Conservation (phyloP, 768 basidiomycete species). For the Lentinula raphanica region DNA sequence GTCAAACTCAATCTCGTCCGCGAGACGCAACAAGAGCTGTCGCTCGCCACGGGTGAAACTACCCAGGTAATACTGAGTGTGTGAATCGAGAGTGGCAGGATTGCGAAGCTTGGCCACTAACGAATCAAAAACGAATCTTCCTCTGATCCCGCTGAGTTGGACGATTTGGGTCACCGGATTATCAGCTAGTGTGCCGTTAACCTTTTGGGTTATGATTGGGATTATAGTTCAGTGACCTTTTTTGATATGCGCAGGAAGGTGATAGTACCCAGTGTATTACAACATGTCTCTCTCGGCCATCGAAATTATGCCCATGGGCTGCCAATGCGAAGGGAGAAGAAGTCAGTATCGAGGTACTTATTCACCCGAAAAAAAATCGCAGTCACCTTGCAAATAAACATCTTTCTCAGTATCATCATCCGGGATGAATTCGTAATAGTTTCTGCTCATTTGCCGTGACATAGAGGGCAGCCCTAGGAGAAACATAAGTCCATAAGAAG, state of each 20-base stretch:
- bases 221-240: not conserved
- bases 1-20: conserved; percentile 9
- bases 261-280: not conserved
- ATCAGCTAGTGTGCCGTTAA: not conserved
- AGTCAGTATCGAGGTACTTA: not conserved
- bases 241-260: not conserved
- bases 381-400: conserved; percentile 2
- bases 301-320: conserved; percentile 1
- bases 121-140: not conserved
- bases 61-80: conserved; percentile 2
- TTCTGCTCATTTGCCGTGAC: not conserved
- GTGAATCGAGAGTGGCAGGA: conserved; percentile 1
- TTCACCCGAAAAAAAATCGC: no score
- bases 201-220: not conserved
- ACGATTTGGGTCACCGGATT: conserved; percentile 2
- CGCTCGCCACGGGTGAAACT: conserved; percentile 10
- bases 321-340: not conserved
- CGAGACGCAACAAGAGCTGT: conserved; percentile 8
- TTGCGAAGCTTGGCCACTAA: not conserved
- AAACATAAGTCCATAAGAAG: not conserved
- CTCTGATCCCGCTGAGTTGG: conserved; percentile 3
- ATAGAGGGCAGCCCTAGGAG: not conserved
- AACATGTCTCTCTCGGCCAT: not conserved
- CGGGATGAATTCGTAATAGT: not conserved
- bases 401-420: conserved; percentile 4